A percentile compares a stretch with the other conserved stretches of the same genome.
Conservation (phyloP, 805 yeast species). For the Metschnikowia lunata region DNA sequence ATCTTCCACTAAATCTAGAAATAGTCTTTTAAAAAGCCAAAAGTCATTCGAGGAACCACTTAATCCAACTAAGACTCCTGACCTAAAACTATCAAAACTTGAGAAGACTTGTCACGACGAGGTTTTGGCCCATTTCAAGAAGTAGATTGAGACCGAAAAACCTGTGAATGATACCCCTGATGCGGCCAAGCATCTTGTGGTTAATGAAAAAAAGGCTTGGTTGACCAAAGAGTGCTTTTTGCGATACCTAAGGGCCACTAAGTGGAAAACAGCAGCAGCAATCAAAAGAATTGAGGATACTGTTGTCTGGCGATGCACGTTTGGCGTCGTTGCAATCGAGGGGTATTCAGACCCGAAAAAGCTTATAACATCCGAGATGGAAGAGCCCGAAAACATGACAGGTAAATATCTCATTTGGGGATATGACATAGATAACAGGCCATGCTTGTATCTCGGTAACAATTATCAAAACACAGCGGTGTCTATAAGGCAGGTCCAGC, state of each 20-base stretch:
- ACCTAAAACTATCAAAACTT: constrained; percentile 24
- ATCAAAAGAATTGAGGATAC: constrained; percentile 45
- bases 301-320: constrained; percentile 52
- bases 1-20: constrained; percentile 13
- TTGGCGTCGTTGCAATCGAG: constrained; percentile 39
- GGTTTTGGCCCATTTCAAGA: constrained; percentile 28
- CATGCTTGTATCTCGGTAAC: constrained; percentile 48
- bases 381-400: constrained; percentile 46
- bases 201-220: constrained; percentile 38
- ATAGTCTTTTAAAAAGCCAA: constrained; percentile 29
- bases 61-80: constrained; percentile 30
- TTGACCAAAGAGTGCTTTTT: constrained; percentile 50
- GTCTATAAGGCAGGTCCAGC: constrained; percentile 50
- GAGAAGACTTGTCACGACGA: constrained; percentile 30
- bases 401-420: constrained; percentile 55
- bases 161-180: constrained; percentile 26
- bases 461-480: constrained; percentile 55
- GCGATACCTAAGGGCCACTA: constrained; percentile 48
- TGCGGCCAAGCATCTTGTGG: constrained; percentile 25
- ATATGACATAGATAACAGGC: constrained; percentile 50
- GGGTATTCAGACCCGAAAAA: constrained; percentile 26
- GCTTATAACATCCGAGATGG: constrained; percentile 36
- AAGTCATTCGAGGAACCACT: constrained; percentile 39
- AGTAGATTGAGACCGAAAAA: constrained; percentile 22
- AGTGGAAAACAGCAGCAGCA: constrained; percentile 44